Evolutionary conservation across 139 green algal genomes (phyloP), one percentile per base, ranked within the genome.

Genomic region (Chlamydomonas sp.): DNA sequence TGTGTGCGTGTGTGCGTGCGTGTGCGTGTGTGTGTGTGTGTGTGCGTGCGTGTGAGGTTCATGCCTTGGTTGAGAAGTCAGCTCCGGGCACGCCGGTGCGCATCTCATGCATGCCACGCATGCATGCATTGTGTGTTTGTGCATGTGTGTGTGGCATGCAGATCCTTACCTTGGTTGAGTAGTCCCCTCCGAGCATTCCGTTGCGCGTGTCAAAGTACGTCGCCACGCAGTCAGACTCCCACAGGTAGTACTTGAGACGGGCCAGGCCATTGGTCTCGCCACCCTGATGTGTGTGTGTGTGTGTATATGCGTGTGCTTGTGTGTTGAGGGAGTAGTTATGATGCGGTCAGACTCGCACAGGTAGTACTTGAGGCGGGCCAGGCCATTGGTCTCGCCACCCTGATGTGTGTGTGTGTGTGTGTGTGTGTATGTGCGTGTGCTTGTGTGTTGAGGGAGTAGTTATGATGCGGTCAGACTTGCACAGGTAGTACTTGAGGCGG

Each of bases 121-220:
- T n/a, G n/a, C n/a, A n/a, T n/a, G n/a, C n/a, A n/a, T n/a, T n/a
- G n/a, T n/a, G n/a, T n/a, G n/a, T n/a, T n/a, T n/a, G n/a, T n/a
- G n/a, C n/a, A n/a, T n/a, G n/a, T n/a, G n/a, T n/a, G n/a, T n/a
- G n/a, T n/a, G n/a, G n/a, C n/a, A n/a, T n/a, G n/a, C n/a, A n/a
- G n/a, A n/a, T n/a, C n/a, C n/a, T n/a, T n/a, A n/a, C n/a, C n/a
- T 99, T 99, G 75, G 92, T 96, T 30, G 75, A 90, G 82, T 96
- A 97, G 78, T 98, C 90, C 0, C 77, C 83, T 2, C 93, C 94
- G 35, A 96, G 73, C 93, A 99, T 97, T 73, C 93, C 94, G 70
- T 97, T 96, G 36, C 91, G 78, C 1, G 76, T 90, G 31, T 91
- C 76, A 70, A 88, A 90, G 80, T 90, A 92, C 38, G 30, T 54